Conservation (phyloP, 352 stramenopile species). For the Phytophthora fragariae region DNA sequence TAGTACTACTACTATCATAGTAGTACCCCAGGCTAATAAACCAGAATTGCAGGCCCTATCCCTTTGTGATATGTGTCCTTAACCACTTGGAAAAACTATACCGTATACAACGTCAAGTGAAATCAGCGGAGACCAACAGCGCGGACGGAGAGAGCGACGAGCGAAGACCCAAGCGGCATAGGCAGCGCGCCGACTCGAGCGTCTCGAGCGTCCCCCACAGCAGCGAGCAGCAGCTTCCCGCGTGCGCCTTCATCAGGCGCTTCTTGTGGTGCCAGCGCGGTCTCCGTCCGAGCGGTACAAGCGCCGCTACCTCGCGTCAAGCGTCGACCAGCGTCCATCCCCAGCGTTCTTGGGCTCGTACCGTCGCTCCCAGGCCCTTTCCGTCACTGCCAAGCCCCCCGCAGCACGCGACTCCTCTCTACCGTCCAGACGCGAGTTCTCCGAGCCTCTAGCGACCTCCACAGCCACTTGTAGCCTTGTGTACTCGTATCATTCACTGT, state of each 20-base stretch:
- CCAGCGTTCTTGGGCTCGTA: background rate
- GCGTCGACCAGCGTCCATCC: background rate
- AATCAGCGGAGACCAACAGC: constrained; percentile 46
- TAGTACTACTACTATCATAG: too few species aligned
- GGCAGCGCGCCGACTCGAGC: constrained; percentile 38
- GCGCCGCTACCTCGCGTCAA: constrained; percentile 21
- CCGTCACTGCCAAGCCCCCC: background rate
- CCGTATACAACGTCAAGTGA: constrained; percentile 28
- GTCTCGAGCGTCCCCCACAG: constrained; percentile 34
- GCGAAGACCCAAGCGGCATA: constrained; percentile 41
- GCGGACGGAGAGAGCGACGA: constrained; percentile 36
- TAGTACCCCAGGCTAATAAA: too few species aligned
- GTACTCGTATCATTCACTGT: background rate
- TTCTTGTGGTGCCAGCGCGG: constrained; percentile 21
- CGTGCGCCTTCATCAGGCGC: constrained; percentile 19
- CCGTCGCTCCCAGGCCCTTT: background rate
- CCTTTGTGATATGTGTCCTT: background rate
- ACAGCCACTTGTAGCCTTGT: background rate
- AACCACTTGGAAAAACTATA: background rate
- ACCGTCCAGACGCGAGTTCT: background rate
- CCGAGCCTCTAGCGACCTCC: background rate
- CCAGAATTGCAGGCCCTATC: background rate
- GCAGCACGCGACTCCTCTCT: background rate
- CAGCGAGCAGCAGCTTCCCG: constrained; percentile 18
- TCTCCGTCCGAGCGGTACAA: constrained; percentile 28